Evolutionary conservation across 768 basidiomycete species (phyloP).

Genomic region (Boletus bicolor): DNA sequence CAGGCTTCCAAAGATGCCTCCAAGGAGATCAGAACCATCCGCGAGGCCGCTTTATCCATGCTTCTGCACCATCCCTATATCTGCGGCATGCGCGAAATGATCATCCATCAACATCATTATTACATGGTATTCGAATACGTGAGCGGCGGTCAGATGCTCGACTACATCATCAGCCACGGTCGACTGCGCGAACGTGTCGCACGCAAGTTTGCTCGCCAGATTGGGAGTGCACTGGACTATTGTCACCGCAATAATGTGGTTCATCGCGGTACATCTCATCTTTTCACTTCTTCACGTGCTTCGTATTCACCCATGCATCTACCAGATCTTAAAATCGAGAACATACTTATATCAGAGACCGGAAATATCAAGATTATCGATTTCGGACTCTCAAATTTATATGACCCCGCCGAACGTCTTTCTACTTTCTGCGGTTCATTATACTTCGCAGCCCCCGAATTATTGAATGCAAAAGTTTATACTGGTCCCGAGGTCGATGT

Average conservation of each 20-base stretch:
- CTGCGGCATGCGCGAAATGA: slow-evolving; percentile 99
- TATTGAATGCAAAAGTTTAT: slow-evolving; percentile 95
- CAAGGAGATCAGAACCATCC: slow-evolving; percentile 93
- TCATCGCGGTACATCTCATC: slow-evolving; percentile 66
- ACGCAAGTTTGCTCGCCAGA: slow-evolving; percentile 96
- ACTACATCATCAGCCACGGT: slow-evolving; percentile 99
- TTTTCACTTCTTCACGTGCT: neutral
- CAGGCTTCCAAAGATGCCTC: slow-evolving; percentile 87
- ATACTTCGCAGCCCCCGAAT: slow-evolving; percentile 97
- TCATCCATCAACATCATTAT: slow-evolving; percentile 95
- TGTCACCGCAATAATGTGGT: slow-evolving; percentile 98
- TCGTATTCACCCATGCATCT: slow-evolving; percentile 1
- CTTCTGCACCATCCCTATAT: slow-evolving; percentile 98
- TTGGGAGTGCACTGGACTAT: slow-evolving; percentile 93
- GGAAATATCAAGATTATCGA: slow-evolving; percentile 99
- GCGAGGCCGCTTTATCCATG: slow-evolving; percentile 93
- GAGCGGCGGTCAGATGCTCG: slow-evolving; percentile 98
- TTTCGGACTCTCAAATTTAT: slow-evolving; percentile 96
- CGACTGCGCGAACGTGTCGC: slow-evolving; percentile 93
- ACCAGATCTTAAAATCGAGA: slow-evolving; percentile 96
- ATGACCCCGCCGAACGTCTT: slow-evolving; percentile 75
- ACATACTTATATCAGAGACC: slow-evolving; percentile 96
- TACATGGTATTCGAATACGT: slow-evolving; percentile 99
- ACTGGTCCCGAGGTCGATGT: slow-evolving; percentile 98
- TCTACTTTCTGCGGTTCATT: slow-evolving; percentile 96